Percentiles rank a stretch among this genome's conserved stretches.
phyloP scores from a whole-genome alignment of 1,284 basidiomycete genomes.

The Phenoliferia sp. region DNA sequence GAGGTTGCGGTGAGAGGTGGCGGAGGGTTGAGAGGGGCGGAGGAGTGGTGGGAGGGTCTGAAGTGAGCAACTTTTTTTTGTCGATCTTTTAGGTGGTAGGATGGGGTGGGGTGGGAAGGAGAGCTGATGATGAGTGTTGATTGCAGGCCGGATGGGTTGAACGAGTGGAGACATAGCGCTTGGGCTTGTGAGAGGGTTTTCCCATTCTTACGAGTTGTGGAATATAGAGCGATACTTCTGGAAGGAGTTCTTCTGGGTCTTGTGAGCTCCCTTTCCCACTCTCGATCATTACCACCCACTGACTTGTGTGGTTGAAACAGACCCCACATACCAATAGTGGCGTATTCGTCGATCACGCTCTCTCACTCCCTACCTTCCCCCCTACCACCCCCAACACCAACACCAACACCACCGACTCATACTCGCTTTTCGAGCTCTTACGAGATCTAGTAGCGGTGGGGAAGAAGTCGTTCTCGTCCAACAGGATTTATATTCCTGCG shows the following conservation, averaged over 20 bases:
- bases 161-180: slow-evolving; percentile 28
- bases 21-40: slow-evolving; percentile 40
- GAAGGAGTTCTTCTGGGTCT: slow-evolving; percentile 69
- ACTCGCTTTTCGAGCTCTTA: slow-evolving; percentile 52
- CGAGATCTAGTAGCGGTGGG: slow-evolving; percentile 56
- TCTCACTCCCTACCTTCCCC: slow-evolving; percentile 49
- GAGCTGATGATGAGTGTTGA: neutral
- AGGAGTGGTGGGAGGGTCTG: slow-evolving; percentile 38
- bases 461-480: slow-evolving; percentile 55
- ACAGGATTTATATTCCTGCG: slow-evolving; percentile 57
- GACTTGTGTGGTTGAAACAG: slow-evolving; percentile 14
- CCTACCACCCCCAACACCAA: slow-evolving; percentile 21
- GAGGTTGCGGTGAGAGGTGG: too few relatives aligned
- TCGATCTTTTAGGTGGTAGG: slow-evolving; percentile 4
- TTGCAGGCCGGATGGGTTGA: neutral
- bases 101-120: neutral
- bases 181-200: slow-evolving; percentile 66
- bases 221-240: slow-evolving; percentile 61
- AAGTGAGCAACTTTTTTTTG: slow-evolving; percentile 3
- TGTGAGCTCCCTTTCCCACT: slow-evolving; percentile 49
- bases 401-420: too few relatives aligned
- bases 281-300: slow-evolving; percentile 12
- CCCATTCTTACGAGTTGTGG: slow-evolving; percentile 57
- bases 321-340: slow-evolving; percentile 44
- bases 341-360: slow-evolving; percentile 58